Evolutionary conservation across 1,139 yeast species (phyloP).

Genomic region (Debaryomycetaceae sp.): DNA sequence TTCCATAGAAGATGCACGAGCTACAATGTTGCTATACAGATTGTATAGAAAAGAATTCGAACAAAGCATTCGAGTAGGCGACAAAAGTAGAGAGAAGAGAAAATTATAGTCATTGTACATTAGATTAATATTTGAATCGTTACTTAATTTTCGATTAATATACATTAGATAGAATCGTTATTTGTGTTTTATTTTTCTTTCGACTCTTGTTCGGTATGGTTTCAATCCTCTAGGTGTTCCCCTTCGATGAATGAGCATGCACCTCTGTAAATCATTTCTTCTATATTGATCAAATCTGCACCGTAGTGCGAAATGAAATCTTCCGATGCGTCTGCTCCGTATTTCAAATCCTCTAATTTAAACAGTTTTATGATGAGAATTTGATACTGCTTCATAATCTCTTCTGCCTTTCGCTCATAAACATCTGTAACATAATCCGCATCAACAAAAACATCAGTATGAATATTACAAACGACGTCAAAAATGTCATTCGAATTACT

Average conservation of each 20-base stretch:
- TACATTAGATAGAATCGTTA: neutral
- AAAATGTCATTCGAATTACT: conserved; percentile 28
- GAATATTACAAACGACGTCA: conserved; percentile 26
- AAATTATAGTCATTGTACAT: neutral
- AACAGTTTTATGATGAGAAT: conserved; percentile 8
- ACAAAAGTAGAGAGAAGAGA: neutral
- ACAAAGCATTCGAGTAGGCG: conserved; percentile 9
- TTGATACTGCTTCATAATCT: neutral
- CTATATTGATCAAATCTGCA: conserved; percentile 21
- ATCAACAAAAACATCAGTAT: conserved; percentile 20
- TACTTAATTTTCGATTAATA: neutral
- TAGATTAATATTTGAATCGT: neutral
- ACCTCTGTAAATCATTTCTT: conserved; percentile 38
- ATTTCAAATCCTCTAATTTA: conserved; percentile 8
- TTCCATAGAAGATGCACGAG: conserved; percentile 87
- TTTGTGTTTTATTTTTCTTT: neutral
- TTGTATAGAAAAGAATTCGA: conserved; percentile 62
- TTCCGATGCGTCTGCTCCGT: neutral
- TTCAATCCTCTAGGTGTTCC: conserved; percentile 29
- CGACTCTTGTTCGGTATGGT: neutral
- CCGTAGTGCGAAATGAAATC: conserved; percentile 3
- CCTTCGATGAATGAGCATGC: conserved; percentile 40
- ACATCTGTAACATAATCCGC: conserved; percentile 17
- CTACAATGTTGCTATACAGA: conserved; percentile 77
- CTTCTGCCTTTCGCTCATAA: conserved; percentile 12